A percentile compares a stretch with the other conserved stretches of the same genome.
These are phyloP conservation scores for Dimocarpus longan DNA, from an alignment of 345 rosid species.

Conservation along the genomic window DNA sequence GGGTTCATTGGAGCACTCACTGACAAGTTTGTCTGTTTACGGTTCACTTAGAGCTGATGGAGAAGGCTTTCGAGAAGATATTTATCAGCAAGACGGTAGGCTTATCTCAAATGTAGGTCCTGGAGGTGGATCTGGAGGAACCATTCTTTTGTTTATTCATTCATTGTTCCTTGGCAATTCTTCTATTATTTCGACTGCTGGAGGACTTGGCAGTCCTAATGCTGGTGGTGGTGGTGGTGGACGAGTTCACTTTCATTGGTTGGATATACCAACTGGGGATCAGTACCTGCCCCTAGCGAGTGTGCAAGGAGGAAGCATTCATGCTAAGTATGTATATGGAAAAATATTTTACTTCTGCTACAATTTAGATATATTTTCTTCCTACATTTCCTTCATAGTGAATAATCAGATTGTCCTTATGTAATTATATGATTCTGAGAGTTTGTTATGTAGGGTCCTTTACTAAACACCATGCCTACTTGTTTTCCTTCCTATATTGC, in stretches of 20 bases:
- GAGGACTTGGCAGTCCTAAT: constrained; percentile 80
- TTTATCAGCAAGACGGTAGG: constrained; percentile 35
- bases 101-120: constrained; percentile 57
- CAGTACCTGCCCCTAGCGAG: constrained; percentile 74
- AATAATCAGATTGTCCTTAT: not conserved
- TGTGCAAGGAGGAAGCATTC: constrained; percentile 84
- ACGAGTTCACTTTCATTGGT: constrained; percentile 91
- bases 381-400: not conserved
- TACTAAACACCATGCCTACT: not conserved
- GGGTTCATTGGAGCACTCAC: constrained; percentile 88
- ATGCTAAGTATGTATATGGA: constrained; percentile 53
- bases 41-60: constrained; percentile 88
- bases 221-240: constrained; percentile 99
- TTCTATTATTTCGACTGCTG: constrained; percentile 61
- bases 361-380: constrained; percentile 5
- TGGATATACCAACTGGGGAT: constrained; percentile 75
- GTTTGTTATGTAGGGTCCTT: not conserved
- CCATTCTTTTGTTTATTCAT: constrained; percentile 73
- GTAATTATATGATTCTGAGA: not conserved
- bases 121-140: constrained; percentile 98
- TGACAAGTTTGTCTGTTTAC: constrained; percentile 71
- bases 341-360: not conserved
- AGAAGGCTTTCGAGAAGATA: constrained; percentile 63
- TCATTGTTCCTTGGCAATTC: constrained; percentile 51
- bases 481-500: not conserved